A percentile compares a stretch with the other conserved stretches of the same genome.
These are phyloP conservation scores for Solanum dulcamara DNA, from an alignment of 257 asterid genomes.

Conservation along the genomic window DNA sequence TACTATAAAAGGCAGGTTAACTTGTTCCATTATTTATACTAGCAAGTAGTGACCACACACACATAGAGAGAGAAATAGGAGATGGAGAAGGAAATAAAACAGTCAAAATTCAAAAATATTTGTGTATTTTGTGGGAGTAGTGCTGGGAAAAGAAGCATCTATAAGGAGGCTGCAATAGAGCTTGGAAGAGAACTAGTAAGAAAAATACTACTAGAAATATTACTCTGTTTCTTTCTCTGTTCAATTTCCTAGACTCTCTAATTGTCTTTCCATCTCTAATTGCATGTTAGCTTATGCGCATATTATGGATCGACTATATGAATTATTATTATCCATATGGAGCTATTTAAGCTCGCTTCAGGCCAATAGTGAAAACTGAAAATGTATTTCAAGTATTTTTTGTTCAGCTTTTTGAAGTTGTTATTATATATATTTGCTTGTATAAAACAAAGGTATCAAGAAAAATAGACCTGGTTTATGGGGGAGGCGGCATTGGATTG, in stretches of 20 bases:
- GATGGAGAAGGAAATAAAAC: slow-evolving; percentile 4
- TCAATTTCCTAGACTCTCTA: neutral
- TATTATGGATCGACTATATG: neutral
- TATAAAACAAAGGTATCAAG: slow-evolving; percentile 3
- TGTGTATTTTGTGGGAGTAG: slow-evolving; percentile 34
- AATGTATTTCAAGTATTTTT: neutral
- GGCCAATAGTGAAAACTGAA: neutral
- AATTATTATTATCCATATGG: neutral
- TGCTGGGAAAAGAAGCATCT: slow-evolving; percentile 17
- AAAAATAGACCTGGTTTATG: slow-evolving; percentile 23
- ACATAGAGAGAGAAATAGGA: neutral
- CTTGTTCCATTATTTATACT: neutral
- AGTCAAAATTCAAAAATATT: slow-evolving; percentile 22
- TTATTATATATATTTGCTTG: neutral
- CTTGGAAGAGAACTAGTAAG: slow-evolving; percentile 26
- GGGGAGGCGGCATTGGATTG: slow-evolving; percentile 26
- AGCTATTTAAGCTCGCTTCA: neutral
- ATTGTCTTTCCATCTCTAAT: neutral
- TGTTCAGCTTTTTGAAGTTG: neutral
- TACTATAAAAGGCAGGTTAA: neutral
- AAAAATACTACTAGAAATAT: neutral
- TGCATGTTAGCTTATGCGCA: neutral
- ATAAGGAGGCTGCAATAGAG: slow-evolving; percentile 24
- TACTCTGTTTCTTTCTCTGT: neutral
- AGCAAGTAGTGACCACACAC: neutral